Base-by-base conservation (phyloP, 2,329 filamentous ascomycete species). In the Myotisia sp. region DNA sequence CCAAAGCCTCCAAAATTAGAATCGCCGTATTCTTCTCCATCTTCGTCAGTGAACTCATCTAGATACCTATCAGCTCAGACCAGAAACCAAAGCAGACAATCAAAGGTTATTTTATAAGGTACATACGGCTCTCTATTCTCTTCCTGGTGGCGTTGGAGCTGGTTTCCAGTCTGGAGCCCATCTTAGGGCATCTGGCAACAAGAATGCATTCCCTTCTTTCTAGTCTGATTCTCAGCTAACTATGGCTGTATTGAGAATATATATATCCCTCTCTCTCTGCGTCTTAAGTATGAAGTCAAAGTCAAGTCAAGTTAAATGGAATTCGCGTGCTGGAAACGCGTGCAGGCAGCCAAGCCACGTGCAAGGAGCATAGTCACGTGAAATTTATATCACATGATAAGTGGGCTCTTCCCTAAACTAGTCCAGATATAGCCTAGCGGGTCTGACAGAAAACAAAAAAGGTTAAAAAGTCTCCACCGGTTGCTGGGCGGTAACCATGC, bases 1-100 rank as follows among this genome's bases (percentile, higher is more conserved):
- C 67, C 60, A 49, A 95, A 92, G 6, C 86, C 87, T 17, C 84
- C 83, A 56, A 95, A 98, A 34, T 71, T 73, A 42, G 85, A 94
- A 2, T 68, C 73, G 38, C 78, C 76, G 55, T 98, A 98, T 55
- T 98, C 92, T 38, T 95, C 87, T 37, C 90, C 87, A 16, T 71
- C 70, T 53, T 94, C 85, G 42, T 80, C 69, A 2, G 77, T 65
- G 53, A 94, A 95, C 2, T 67, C 70, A 57, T 93, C 62, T 65
- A 45, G 26, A 2, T 16, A 5, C 19, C 17, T 37, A 29, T 16
- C 19, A 28, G 29, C 34, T 22, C 22, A 6, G 32, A 14, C n/a
- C 28, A 7, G 19, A 20, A 14, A 17, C 21, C 16, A 13, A 6
- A 20, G 16, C 5, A 27, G 18, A 2, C 16, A 6, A 7, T 13